Base-by-base conservation (phyloP, 2,329 filamentous ascomycete species). In the Lecanicillium sp. region DNA sequence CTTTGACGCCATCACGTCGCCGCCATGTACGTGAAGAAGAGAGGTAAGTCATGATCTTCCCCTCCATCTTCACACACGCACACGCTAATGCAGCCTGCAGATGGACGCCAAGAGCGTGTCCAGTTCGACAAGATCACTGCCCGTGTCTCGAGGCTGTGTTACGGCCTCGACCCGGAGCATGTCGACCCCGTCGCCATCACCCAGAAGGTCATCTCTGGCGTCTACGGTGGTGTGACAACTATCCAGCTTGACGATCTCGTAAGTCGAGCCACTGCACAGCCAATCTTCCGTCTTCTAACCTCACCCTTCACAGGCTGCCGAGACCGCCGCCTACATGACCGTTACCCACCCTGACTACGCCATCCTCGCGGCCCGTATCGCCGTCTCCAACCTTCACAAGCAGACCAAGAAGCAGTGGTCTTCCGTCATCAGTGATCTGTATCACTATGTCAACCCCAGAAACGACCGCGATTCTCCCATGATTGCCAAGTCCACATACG, bases 121-220 rank as follows among this genome's bases (percentile, higher is more conserved):
- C 93, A 98, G 70, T 98, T 98, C 76, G 93, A 98, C 79, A 98
- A 98, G 77, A 98, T 98, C 81, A 97, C 93, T 63, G 93, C 93
- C 62, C 90, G 93, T 71, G 93, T 98, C 58, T 97, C 93, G 39
- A 84, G 93, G 63, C 78, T 98, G 64, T 98, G 93, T 80, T 98
- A 98, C 70, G 91, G 91, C 57, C 85, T 98, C 51, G 93, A 98
- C 66, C 81, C 87, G 43, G 91, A 79, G 59, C 93, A 98, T 75
- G 88, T 98, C 62, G 93, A 98, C 72, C 89, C 93, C 49, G 93
- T 94, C 56, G 90, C 91, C 63, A 98, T 98, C 67, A 98, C 93
- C 51, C 90, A 95, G 74, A 98, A 97, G 73, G 93, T 98, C 69
- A 98, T 98, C 67, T 95, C 91, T 62, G 93, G 93, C 76, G 93